Conservation (phyloP, 768 basidiomycete species). For the Suillus subalutaceus region DNA sequence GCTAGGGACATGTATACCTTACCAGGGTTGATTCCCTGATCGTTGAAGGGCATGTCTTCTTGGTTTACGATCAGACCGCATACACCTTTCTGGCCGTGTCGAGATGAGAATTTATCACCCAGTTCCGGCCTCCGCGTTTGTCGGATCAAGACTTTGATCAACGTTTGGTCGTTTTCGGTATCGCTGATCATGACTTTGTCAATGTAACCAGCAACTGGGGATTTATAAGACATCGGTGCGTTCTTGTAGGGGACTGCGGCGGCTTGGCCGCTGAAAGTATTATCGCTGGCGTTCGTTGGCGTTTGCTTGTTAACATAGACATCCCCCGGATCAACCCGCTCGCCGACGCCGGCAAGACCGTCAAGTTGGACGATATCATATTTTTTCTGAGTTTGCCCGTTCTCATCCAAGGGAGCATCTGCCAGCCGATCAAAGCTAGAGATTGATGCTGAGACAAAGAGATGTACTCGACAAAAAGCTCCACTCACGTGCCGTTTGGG, state of each 20-base stretch:
- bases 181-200: constrained; percentile 99
- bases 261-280: constrained; percentile 82
- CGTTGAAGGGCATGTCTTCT: constrained; percentile 99
- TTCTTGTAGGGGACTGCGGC: constrained; percentile 89
- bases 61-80: constrained; percentile 99
- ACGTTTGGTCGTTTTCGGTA: constrained; percentile 93
- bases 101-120: constrained; percentile 97
- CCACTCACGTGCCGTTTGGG: constrained; percentile 91
- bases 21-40: constrained; percentile 94
- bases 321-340: constrained; percentile 90
- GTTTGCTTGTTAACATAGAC: constrained; percentile 98
- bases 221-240: constrained; percentile 90
- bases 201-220: constrained; percentile 89
- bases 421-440: constrained; percentile 89
- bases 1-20: constrained; percentile 22
- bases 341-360: constrained; percentile 93
- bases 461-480: constrained; percentile 6
- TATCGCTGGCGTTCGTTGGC: constrained; percentile 92
- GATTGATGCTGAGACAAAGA: constrained; percentile 6
- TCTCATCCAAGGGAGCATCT: constrained; percentile 86
- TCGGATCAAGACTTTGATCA: constrained; percentile 96
- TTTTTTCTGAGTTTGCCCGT: constrained; percentile 76
- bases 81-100: constrained; percentile 99
- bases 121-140: constrained; percentile 96
- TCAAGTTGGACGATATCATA: constrained; percentile 92